Base-by-base conservation (phyloP, 106 monocot genomes). In the Allium fistulosum region DNA sequence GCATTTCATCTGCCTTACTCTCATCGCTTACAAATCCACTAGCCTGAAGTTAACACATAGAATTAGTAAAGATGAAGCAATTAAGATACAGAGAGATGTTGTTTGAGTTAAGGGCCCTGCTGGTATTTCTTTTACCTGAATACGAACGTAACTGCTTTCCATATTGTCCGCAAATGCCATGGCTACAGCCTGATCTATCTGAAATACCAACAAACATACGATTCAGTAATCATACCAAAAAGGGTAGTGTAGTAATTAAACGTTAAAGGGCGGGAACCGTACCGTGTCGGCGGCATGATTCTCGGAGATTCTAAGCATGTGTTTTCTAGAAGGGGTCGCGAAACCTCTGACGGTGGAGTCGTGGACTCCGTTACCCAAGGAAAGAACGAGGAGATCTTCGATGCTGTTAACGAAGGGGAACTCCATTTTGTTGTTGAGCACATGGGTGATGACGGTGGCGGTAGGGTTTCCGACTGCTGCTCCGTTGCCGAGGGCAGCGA, bases 401-500 rank as follows among this genome's bases (percentile, higher is more conserved):
- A 87, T 77, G 51, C 77, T 69, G 58, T 64, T 26, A 10, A 72
- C 87, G 26, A 80, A 70, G 8, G 91, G 91, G 73, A 87, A 92
- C 80, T 92, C 87, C 46, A 49, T 61, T 78, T 64, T 75, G 84
- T 92, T 92, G 64, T 92, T 84, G 6, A 91, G 81, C 8, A 91
- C 91, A 71, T 87, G 87, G 3, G 91, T 82, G 66, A 91, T 78
- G 15, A 84, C 91, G 45, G 77, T 70, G 17, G 87, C 82, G 10
- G 84, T 78, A 7, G 91, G 91, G 66, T 92, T 92, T 12, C 61
- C 75, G 67, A 78, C 73, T 10, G 80, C 86, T n/a, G 68, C 79
- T 2, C 69, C 79, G 27, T 83, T 81, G 12, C 84, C 88, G 4
- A 78, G 66, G 12, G 80, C 74, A 0, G 37, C 53, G 45, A 81